Percentiles rank a stretch among this genome's conserved stretches.
Conservation (phyloP, 495 filamentous ascomycete species). For the Jackrogersella minutella region DNA sequence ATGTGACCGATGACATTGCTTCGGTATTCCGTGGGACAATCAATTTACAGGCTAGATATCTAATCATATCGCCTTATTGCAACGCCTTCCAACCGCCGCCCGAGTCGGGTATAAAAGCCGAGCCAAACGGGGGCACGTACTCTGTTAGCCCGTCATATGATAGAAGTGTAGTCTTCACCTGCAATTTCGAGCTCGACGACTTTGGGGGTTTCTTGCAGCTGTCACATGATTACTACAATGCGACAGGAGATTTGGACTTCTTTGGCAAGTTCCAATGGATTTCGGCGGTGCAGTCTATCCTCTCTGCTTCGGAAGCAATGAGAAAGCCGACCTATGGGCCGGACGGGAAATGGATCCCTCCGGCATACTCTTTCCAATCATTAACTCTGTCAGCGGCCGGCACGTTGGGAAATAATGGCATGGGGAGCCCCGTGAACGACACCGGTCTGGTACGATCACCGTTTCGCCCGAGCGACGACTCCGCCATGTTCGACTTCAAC, state of each 20-base stretch:
- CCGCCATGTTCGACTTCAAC: constrained; percentile 65
- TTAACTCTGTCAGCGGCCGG: constrained; percentile 64
- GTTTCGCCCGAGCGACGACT: constrained; percentile 70
- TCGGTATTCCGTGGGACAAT: constrained; percentile 67
- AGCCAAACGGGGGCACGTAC: constrained; percentile 57
- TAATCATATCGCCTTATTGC: constrained; percentile 66
- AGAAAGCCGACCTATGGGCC: constrained; percentile 63
- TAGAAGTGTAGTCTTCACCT: constrained; percentile 63
- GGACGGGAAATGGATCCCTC: constrained; percentile 60
- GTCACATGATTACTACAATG: constrained; percentile 64
- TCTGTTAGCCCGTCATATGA: constrained; percentile 61
- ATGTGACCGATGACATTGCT: constrained; percentile 59
- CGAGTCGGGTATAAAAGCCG: constrained; percentile 59
- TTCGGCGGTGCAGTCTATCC: constrained; percentile 60
- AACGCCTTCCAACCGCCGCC: constrained; percentile 67
- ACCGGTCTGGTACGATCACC: constrained; percentile 69
- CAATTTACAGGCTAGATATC: constrained; percentile 66
- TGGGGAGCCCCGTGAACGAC: constrained; percentile 66
- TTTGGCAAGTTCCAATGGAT: constrained; percentile 70
- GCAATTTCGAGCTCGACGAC: constrained; percentile 71
- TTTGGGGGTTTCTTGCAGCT: constrained; percentile 69
- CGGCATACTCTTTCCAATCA: constrained; percentile 66
- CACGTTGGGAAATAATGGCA: constrained; percentile 67
- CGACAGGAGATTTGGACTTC: constrained; percentile 63
- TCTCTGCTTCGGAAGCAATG: constrained; percentile 67